Evolutionary conservation across 495 filamentous ascomycete species (phyloP), one percentile per base, ranked within the genome.

Genomic region (Durotheca rogersii): DNA sequence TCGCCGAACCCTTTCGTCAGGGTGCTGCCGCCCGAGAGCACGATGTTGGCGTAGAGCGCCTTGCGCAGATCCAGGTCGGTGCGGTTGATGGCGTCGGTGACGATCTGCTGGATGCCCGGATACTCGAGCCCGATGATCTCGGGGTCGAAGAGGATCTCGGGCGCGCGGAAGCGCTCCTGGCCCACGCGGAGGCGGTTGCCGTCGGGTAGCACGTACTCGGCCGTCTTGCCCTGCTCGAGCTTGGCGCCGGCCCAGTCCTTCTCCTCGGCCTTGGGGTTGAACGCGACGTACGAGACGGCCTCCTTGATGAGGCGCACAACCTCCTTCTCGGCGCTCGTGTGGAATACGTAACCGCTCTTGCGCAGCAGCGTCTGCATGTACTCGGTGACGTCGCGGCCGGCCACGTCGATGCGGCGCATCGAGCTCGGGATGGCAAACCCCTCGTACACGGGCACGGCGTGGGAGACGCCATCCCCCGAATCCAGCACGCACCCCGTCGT

Each of bases 1-100:
- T 97, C 91, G n/a, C 92, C 92, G 69, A 99, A 99, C 34, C 91
- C 92, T 56, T 78, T 80, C 18, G 77, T 81, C 52, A 99, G 75
- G 3, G 93, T 99, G 43, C 89, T 90, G 15, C 93, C 93, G 34
- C 93, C 93, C 1, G 92, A 96, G 18, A 99, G 81, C 47, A 99
- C 91, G 56, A 99, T 97, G 68, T 96, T 97, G 57, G 88, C 85
- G 66, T 93, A 99, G 19, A 99, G 72, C 11, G 88, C 80, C 67
- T 96, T 97, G 37, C 93, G 87, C 35, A 99, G 80, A 69, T 99
- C 93, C 56, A 99, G 82, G 69, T 99, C 93, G n/a, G 93, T 96
- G 49, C 93, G 83, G 65, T 86, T 90, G 64, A 99, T 97, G 19
- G 93, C 82, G 65, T 97, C 94, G 44, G 96, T 90, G 2, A 97